Evolutionary conservation across 805 yeast genomes (phyloP).

Genomic region (Jamesozyma rosinii): DNA sequence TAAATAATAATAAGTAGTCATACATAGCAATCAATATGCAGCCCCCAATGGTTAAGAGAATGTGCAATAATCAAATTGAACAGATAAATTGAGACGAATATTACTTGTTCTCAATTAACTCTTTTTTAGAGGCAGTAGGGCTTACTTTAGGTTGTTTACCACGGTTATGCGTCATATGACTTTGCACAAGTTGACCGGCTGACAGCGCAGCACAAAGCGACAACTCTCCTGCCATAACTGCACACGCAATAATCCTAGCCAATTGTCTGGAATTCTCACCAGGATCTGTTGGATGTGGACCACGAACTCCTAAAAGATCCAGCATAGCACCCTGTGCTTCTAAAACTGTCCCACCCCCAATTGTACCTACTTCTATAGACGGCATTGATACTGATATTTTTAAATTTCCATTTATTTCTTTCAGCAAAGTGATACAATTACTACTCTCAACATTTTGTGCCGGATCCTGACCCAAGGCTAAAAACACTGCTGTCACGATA

Average conservation of each 20-base stretch:
- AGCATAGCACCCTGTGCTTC: slow-evolving; percentile 97
- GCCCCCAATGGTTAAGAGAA: too few species aligned
- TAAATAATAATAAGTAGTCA: too few species aligned
- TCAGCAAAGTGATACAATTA: slow-evolving; percentile 94
- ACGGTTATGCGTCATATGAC: slow-evolving; percentile 95
- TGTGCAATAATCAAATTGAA: too few species aligned
- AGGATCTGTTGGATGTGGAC: slow-evolving; percentile 88
- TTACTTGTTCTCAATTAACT: too few species aligned
- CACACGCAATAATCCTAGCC: slow-evolving; percentile 87
- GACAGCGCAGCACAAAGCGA: slow-evolving; percentile 94
- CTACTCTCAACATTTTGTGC: slow-evolving; percentile 98
- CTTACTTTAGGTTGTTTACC: too few species aligned
- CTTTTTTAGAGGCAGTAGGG: too few species aligned
- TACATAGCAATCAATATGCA: too few species aligned
- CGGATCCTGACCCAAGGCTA: slow-evolving; percentile 99
- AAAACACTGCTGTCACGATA: slow-evolving; percentile 82
- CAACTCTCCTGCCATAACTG: slow-evolving; percentile 92
- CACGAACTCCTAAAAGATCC: slow-evolving; percentile 87
- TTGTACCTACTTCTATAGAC: slow-evolving; percentile 95
- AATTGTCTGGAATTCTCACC: slow-evolving; percentile 92
- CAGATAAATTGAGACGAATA: too few species aligned
- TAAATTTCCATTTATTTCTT: slow-evolving; percentile 70
- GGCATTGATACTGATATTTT: slow-evolving; percentile 97
- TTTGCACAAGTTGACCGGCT: slow-evolving; percentile 95
- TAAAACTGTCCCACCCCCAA: slow-evolving; percentile 97